These are phyloP conservation scores for Coccinonectria pachysandricola DNA, from an alignment of 2,329 filamentous ascomycete species.

Conservation along the genomic window DNA sequence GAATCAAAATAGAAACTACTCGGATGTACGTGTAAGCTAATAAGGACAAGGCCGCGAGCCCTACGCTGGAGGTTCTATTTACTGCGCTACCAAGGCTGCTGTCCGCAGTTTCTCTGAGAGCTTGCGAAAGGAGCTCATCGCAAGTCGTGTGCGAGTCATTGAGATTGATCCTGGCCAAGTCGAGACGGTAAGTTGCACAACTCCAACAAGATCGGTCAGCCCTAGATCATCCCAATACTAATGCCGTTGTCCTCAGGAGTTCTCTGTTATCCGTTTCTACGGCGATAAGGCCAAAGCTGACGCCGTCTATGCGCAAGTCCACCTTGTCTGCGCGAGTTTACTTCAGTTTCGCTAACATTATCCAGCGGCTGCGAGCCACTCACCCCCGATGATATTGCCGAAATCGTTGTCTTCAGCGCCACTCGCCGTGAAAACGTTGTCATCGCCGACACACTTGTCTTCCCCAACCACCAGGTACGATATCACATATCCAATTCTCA, in stretches of 20 bases:
- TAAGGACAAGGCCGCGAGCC: constrained; percentile 52
- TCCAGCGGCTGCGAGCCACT: constrained; percentile 65
- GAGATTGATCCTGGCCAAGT: constrained; percentile 88
- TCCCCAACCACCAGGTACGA: constrained; percentile 75
- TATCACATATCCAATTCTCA: no score
- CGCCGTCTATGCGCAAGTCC: constrained; percentile 69
- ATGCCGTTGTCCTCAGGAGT: constrained; percentile 45
- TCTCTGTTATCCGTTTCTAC: constrained; percentile 78
- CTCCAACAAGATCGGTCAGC: not conserved
- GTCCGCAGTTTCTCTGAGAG: constrained; percentile 77
- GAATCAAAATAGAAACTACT: not conserved
- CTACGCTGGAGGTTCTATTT: constrained; percentile 78
- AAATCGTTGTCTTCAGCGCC: constrained; percentile 78
- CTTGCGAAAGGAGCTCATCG: constrained; percentile 72
- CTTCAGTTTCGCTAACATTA: constrained; percentile 2
- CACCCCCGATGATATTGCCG: constrained; percentile 83
- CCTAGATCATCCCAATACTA: constrained; percentile 1
- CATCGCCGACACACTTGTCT: constrained; percentile 76
- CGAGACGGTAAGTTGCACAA: constrained; percentile 58
- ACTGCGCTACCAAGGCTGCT: constrained; percentile 88
- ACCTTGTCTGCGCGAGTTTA: not conserved
- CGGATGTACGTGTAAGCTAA: not conserved
- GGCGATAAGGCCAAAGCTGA: constrained; percentile 85
- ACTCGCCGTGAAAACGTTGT: constrained; percentile 84
- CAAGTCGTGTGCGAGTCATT: constrained; percentile 71